A percentile compares a stretch with the other conserved stretches of the same genome.
These are phyloP conservation scores for Hymenotorrendiella dingleyae DNA, from an alignment of 2,329 filamentous ascomycete species.

Conservation along the genomic window DNA sequence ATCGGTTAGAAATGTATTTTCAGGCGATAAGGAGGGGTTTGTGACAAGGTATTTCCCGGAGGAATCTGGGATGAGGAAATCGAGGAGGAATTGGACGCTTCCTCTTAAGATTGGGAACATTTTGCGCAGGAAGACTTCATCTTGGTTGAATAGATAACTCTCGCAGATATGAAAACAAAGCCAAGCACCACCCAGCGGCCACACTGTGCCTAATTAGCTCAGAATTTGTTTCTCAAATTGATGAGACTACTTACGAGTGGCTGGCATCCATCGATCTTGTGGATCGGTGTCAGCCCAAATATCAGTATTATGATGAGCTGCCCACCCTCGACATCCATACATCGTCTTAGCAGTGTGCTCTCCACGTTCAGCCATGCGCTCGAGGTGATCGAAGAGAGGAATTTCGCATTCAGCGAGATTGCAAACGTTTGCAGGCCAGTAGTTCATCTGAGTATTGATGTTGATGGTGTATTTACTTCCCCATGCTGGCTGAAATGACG, in stretches of 20 bases:
- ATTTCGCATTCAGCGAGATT: conserved; percentile 33
- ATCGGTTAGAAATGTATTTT: conserved; percentile 29
- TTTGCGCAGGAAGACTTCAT: conserved; percentile 26
- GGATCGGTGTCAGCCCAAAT: conserved; percentile 32
- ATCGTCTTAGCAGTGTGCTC: conserved; percentile 27
- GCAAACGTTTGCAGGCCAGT: conserved; percentile 36
- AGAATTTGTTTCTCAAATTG: no score
- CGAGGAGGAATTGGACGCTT: conserved; percentile 30
- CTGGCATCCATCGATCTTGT: conserved; percentile 30
- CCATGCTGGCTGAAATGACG: conserved; percentile 38
- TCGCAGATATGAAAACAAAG: conserved; percentile 36
- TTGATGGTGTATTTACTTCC: conserved; percentile 45
- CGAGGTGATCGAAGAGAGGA: conserved; percentile 36
- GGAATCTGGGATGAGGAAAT: conserved; percentile 31
- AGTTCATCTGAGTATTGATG: conserved; percentile 49
- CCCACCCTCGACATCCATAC: conserved; percentile 29
- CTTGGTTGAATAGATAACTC: conserved; percentile 33
- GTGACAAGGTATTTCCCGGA: conserved; percentile 28
- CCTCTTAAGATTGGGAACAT: conserved; percentile 30
- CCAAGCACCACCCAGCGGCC: conserved; percentile 38
- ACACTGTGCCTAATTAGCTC: no score
- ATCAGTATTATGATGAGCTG: conserved; percentile 30
- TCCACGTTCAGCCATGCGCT: conserved; percentile 32
- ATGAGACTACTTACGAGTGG: no score
- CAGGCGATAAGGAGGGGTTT: conserved; percentile 35